Evolutionary conservation across 345 rosid genomes (phyloP).

Genomic region (Lepidium africanum): DNA sequence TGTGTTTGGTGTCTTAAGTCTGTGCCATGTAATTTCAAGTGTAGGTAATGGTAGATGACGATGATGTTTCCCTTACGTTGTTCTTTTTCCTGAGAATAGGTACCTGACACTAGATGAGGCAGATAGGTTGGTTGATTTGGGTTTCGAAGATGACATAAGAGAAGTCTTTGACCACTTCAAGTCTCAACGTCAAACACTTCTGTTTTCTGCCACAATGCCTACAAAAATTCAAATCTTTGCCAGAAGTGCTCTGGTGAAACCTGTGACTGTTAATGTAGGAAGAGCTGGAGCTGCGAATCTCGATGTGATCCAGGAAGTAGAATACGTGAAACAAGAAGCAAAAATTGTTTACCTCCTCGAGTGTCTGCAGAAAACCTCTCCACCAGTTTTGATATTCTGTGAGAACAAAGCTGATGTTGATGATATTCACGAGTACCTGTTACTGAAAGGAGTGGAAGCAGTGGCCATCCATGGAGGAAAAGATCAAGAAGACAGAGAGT

Average conservation of each 20-base stretch:
- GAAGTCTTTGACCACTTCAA: constrained; percentile 93
- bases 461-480: constrained; percentile 92
- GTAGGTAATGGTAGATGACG: neutral
- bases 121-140: constrained; percentile 90
- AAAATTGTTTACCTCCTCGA: constrained; percentile 91
- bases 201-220: constrained; percentile 95
- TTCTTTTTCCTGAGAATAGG: constrained; percentile 36
- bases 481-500: constrained; percentile 91
- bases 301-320: constrained; percentile 94
- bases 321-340: constrained; percentile 93
- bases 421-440: constrained; percentile 84
- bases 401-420: constrained; percentile 98
- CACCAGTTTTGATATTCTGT: constrained; percentile 86
- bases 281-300: constrained; percentile 98
- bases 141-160: constrained; percentile 94
- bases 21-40: neutral
- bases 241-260: constrained; percentile 81
- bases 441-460: constrained; percentile 91
- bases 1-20: neutral
- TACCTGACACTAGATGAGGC: constrained; percentile 93
- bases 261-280: constrained; percentile 81
- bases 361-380: constrained; percentile 89
- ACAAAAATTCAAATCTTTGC: constrained; percentile 89
- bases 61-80: constrained; percentile 2
- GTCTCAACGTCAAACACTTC: constrained; percentile 86